These are phyloP conservation scores for Gracilaria gracilis DNA, from an alignment of 23 red algal genomes.

Conservation along the genomic window DNA sequence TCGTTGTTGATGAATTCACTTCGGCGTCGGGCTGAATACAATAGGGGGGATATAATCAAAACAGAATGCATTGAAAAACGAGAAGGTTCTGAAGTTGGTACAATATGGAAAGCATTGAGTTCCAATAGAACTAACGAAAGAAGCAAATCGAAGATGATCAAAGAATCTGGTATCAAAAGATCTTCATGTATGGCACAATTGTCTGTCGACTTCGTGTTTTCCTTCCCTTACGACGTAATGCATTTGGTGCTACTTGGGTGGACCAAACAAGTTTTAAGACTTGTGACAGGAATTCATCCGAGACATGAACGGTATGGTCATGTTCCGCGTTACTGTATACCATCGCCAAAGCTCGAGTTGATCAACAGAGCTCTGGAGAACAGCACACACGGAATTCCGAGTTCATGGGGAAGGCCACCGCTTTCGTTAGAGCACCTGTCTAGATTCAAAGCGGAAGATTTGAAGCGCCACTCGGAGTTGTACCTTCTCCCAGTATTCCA, in stretches of 20 bases:
- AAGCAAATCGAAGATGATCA: not conserved
- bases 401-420: constrained; percentile 1
- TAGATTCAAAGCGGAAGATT: constrained; percentile 19
- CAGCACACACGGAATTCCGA: not conserved
- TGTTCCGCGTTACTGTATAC: not conserved
- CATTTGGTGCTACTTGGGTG: not conserved
- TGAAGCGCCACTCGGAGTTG: not conserved
- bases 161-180: constrained; percentile 21
- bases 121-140: not conserved
- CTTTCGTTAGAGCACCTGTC: not conserved
- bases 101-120: not conserved
- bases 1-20: not conserved
- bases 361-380: not conserved
- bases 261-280: not conserved
- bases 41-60: not conserved
- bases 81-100: not conserved
- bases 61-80: not conserved
- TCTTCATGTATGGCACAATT: not conserved
- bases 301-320: not conserved
- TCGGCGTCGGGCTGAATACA: not conserved
- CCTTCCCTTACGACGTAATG: constrained; percentile 27
- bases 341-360: not conserved
- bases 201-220: not conserved
- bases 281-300: not conserved
- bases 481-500: constrained; percentile 13